Base-by-base conservation (phyloP, 768 basidiomycete genomes). In the Amanita muscaria region DNA sequence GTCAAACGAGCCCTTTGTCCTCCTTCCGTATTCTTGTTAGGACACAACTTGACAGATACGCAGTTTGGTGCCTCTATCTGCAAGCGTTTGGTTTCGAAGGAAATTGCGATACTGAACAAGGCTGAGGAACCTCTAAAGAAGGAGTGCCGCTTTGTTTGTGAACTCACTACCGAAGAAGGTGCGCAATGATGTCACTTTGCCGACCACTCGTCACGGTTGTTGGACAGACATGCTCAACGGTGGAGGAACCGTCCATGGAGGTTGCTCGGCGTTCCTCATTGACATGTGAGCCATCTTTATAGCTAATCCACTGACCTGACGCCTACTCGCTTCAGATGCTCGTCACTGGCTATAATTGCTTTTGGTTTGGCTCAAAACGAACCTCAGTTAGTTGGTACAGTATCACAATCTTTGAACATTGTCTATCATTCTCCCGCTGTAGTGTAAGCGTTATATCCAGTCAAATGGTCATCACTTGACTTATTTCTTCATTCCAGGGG, bases 371-470 rank as follows among this genome's bases (percentile, higher is more conserved):
- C 40, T 44, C 59, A 50, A 38, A 52, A 41, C 31, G 64, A 56
- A 14, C 12, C 10, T 4, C 52, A 56, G 1, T 21, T 54, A 7
- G 42, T 49, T 15, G 39, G 29, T 1, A 64, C 63, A 23, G 77
- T 79, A 6, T 75, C 76, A 0, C 74, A 76, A 51, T 68, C 74
- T 1, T 54, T 79, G 34, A 70, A 75, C 35, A 59, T 77, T 4
- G 61, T 74, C 15, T 79, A 74, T 44, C 77, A 79, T 45, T 71
- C 77, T 40, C 77, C 77, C 14, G 77, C 76, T 16, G 49, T 51
- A 8, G 21, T 65, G 77, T 77, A 53, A 52, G 68, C 53, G 5
- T 7, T 19, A 14, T 27, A n/a, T n/a, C n/a, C n/a, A n/a, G n/a
- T 24, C 41, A 22, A 30, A 25, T 55, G 47, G 21, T 45, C n/a